Evolutionary conservation across 192 early-diverging fungal species (phyloP).

Genomic region (Gamsiella multidivaricata): DNA sequence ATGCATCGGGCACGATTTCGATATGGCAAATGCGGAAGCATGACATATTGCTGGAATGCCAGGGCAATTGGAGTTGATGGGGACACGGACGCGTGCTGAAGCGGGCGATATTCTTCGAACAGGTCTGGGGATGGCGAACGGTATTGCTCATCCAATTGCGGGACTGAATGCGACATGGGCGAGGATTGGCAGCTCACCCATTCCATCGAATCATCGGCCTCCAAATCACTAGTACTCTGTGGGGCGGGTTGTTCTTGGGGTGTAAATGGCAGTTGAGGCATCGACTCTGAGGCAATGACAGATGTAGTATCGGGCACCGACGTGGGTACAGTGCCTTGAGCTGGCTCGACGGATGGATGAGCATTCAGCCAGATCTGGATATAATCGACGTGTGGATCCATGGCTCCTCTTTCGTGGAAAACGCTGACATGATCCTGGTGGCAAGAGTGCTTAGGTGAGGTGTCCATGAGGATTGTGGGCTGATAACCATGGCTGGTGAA

Average conservation of each 20-base stretch:
- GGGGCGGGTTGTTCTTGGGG: no score
- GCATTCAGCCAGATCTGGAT: constrained; percentile 29
- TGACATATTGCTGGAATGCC: constrained; percentile 12
- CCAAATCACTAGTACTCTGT: not conserved
- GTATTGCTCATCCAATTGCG: not conserved
- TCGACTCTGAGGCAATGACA: no score
- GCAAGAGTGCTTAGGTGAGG: not conserved
- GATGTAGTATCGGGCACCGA: not conserved
- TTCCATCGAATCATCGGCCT: constrained; percentile 1
- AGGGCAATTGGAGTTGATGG: not conserved
- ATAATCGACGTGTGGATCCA: not conserved
- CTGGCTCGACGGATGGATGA: not conserved
- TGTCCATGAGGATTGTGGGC: constrained; percentile 41
- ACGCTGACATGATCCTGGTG: not conserved
- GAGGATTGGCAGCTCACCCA: constrained; percentile 31
- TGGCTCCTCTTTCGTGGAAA: not conserved
- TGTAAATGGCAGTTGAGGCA: no score
- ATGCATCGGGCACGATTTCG: constrained; percentile 29
- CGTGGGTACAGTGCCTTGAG: not conserved
- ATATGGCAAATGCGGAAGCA: constrained; percentile 19
- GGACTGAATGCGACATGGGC: not conserved
- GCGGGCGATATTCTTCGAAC: not conserved
- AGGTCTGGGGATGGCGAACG: not conserved
- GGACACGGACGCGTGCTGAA: not conserved
- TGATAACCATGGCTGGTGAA: constrained; percentile 44